These are phyloP conservation scores for Lachancea quebecensis DNA, from an alignment of 805 yeast species.

Conservation along the genomic window DNA sequence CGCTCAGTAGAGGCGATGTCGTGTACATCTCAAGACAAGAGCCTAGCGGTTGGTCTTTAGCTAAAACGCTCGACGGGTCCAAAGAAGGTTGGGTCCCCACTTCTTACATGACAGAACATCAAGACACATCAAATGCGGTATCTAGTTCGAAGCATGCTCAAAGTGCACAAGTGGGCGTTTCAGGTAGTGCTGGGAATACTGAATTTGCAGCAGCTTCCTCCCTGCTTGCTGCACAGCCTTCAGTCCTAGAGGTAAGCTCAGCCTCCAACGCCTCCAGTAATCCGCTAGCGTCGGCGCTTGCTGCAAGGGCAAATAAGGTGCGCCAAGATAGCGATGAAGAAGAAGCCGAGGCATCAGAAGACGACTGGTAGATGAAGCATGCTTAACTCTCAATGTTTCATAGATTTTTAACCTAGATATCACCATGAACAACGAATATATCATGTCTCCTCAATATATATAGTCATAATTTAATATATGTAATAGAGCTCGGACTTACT, in stretches of 20 bases:
- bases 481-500: too few relatives aligned
- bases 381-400: neutral
- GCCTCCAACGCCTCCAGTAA: conserved; percentile 49
- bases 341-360: conserved; percentile 57
- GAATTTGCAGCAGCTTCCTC: conserved; percentile 21
- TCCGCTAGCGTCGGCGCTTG: conserved; percentile 84
- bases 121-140: conserved; percentile 27
- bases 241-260: conserved; percentile 22
- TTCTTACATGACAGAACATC: conserved; percentile 67
- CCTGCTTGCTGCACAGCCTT: conserved; percentile 9
- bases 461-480: too few relatives aligned
- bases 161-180: too few relatives aligned
- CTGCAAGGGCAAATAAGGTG: conserved; percentile 65
- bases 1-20: conserved; percentile 68
- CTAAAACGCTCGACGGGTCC: conserved; percentile 64
- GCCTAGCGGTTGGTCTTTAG: conserved; percentile 92
- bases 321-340: conserved; percentile 59
- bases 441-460: too few relatives aligned
- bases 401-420: neutral
- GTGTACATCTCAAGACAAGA: conserved; percentile 66
- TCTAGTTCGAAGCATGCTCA: conserved; percentile 18
- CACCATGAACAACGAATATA: too few relatives aligned
- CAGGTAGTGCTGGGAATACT: neutral
- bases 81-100: conserved; percentile 97
- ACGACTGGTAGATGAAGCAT: conserved; percentile 26